Conservation (phyloP, 306 rosid genomes). For the Pueraria montana region DNA sequence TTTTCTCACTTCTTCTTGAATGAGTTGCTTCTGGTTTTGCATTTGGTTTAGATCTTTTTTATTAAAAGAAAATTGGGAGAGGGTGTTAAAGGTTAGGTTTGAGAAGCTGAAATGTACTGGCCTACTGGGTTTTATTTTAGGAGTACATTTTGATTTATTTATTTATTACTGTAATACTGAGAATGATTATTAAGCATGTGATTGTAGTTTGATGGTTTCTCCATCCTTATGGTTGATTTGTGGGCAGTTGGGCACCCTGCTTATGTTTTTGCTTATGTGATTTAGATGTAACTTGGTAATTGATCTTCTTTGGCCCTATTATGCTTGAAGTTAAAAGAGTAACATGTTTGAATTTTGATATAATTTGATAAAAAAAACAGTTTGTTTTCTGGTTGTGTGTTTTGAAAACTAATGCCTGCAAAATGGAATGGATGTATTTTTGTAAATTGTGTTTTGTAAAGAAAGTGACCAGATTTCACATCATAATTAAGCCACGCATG, state of each 20-base stretch:
- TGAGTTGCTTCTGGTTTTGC: conserved; percentile 29
- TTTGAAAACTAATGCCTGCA: background rate
- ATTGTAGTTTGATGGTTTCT: conserved; percentile 24
- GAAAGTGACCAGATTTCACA: conserved; percentile 11
- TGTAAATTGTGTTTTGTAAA: background rate
- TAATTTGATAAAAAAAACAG: background rate
- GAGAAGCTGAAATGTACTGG: conserved; percentile 7
- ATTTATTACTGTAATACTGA: background rate
- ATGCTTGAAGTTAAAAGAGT: conserved; percentile 10
- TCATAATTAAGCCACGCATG: background rate
- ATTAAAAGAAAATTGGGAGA: conserved; percentile 6
- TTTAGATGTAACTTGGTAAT: conserved; percentile 16
- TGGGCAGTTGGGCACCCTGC: conserved; percentile 1
- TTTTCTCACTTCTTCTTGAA: conserved; percentile 12
- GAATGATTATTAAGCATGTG: conserved; percentile 31
- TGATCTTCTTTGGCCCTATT: background rate
- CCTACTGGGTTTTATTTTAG: conserved; percentile 2
- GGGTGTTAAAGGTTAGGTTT: background rate
- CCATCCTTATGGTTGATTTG: background rate
- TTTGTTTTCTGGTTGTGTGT: conserved; percentile 18
- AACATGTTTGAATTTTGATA: background rate
- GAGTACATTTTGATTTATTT: conserved; percentile 2
- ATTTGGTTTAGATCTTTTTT: conserved; percentile 17
- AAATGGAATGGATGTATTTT: background rate
- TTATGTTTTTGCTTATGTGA: conserved; percentile 8